Percentiles rank a stretch among this genome's conserved stretches.
phyloP scores from a whole-genome alignment of 2,329 filamentous ascomycete genomes.

The Aplosporella prunicola region DNA sequence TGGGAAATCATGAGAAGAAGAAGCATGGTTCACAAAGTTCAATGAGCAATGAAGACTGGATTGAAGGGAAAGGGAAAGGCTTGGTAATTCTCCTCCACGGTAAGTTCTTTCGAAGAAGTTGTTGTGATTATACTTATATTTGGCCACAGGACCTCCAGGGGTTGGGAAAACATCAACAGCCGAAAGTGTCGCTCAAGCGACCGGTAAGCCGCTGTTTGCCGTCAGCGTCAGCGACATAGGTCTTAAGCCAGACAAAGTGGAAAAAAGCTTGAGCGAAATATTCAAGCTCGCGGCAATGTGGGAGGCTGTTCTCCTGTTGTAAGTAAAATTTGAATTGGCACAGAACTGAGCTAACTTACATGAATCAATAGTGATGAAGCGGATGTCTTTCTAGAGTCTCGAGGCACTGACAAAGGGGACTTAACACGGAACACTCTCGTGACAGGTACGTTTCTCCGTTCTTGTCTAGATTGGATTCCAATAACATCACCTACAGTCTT shows the following conservation, averaged over 20 bases:
- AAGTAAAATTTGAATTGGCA: too few species aligned
- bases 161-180: conserved; percentile 22
- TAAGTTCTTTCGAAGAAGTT: too few species aligned
- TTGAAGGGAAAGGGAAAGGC: conserved; percentile 44
- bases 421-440: conserved; percentile 16
- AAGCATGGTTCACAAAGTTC: too few species aligned
- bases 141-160: conserved; percentile 16
- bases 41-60: conserved; percentile 14
- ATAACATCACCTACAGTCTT: conserved; percentile 11
- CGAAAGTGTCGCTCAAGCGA: conserved; percentile 17
- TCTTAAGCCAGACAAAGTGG: conserved; percentile 7
- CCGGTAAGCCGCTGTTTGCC: conserved; percentile 15
- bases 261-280: conserved; percentile 12
- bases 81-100: conserved; percentile 39
- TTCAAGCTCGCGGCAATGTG: conserved; percentile 7
- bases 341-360: too few species aligned
- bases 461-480: too few species aligned
- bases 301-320: conserved; percentile 6
- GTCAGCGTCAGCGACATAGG: conserved; percentile 17
- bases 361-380: too few species aligned
- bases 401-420: conserved; percentile 15
- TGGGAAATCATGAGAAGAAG: too few species aligned
- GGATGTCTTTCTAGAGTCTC: conserved; percentile 15
- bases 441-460: conserved; percentile 6
- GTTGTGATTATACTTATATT: too few species aligned